phyloP scores from a whole-genome alignment of 2,329 filamentous ascomycete genomes.

The Fusarium sp. region DNA sequence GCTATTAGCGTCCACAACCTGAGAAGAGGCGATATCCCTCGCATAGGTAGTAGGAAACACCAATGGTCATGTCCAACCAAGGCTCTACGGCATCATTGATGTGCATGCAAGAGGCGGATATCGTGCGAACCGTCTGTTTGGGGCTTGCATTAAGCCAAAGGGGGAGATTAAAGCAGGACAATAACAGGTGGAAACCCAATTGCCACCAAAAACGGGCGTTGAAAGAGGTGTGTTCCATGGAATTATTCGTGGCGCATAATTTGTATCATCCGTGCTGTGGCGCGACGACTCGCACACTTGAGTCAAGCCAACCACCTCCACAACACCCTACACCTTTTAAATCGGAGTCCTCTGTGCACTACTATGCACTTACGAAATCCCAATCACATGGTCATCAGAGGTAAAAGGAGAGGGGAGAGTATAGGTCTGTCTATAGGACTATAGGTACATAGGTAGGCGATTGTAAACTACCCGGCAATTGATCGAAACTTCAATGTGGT shows the following conservation, averaged over 20 bases:
- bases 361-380: slow-evolving; percentile 18
- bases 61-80: slow-evolving; percentile 1
- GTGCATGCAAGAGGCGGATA: not conserved
- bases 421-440: not conserved
- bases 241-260: slow-evolving; percentile 1
- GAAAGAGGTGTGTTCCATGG: slow-evolving; percentile 10
- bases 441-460: not conserved
- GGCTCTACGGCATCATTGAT: slow-evolving; percentile 20
- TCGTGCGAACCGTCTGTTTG: not conserved
- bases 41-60: slow-evolving; percentile 11
- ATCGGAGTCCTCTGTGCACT: slow-evolving; percentile 13
- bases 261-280: slow-evolving; percentile 30
- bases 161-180: slow-evolving; percentile 30
- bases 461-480: not conserved
- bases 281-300: slow-evolving; percentile 21
- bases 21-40: not conserved
- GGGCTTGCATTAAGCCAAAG: slow-evolving; percentile 23
- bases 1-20: slow-evolving; percentile 13
- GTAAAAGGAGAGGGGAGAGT: not conserved
- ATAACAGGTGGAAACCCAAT: slow-evolving; percentile 13
- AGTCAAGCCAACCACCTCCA: slow-evolving; percentile 5
- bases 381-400: not conserved
- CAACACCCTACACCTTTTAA: not conserved
- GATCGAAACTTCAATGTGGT: not conserved
- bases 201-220: slow-evolving; percentile 30